phyloP scores from a whole-genome alignment of 139 green algal genomes.

The Closterium sp. region DNA sequence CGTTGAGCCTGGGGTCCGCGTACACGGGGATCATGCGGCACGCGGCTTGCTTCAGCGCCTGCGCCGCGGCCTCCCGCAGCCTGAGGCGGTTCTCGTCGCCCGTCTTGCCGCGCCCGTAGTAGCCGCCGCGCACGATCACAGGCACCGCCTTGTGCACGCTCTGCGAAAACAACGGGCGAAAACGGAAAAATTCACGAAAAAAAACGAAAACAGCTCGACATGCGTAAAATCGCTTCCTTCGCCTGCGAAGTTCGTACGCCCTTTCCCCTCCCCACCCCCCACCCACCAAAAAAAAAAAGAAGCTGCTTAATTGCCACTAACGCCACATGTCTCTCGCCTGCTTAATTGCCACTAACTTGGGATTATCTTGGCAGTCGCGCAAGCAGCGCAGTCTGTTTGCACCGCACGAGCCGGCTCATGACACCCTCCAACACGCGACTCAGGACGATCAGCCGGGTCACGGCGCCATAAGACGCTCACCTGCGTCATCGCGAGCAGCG shows the following conservation, averaged over 20 bases:
- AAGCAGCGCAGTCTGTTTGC: too few relatives aligned
- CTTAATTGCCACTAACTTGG: too few relatives aligned
- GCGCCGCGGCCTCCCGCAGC: constrained; percentile 25
- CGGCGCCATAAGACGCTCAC: background rate
- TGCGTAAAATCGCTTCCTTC: background rate
- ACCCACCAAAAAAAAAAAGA: too few relatives aligned
- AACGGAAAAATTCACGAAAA: background rate
- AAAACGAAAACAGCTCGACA: background rate
- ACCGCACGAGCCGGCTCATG: too few relatives aligned
- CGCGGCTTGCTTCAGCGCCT: constrained; percentile 31
- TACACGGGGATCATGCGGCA: constrained; percentile 52
- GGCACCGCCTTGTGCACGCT: constrained; percentile 33
- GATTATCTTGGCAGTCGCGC: too few relatives aligned
- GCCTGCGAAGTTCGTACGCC: too few relatives aligned
- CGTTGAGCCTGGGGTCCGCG: constrained; percentile 43
- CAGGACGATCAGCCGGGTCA: too few relatives aligned
- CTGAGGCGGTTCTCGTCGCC: constrained; percentile 43
- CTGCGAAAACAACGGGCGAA: constrained; percentile 2
- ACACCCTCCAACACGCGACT: too few relatives aligned
- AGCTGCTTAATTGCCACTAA: too few relatives aligned
- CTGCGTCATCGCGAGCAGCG: constrained; percentile 49
- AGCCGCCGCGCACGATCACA: constrained; percentile 46
- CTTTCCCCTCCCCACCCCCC: too few relatives aligned
- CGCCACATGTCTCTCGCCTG: too few relatives aligned
- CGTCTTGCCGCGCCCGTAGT: constrained; percentile 33